These are phyloP conservation scores for Schwanniomyces etchellsii DNA, from an alignment of 1,139 yeast genomes.

Conservation along the genomic window DNA sequence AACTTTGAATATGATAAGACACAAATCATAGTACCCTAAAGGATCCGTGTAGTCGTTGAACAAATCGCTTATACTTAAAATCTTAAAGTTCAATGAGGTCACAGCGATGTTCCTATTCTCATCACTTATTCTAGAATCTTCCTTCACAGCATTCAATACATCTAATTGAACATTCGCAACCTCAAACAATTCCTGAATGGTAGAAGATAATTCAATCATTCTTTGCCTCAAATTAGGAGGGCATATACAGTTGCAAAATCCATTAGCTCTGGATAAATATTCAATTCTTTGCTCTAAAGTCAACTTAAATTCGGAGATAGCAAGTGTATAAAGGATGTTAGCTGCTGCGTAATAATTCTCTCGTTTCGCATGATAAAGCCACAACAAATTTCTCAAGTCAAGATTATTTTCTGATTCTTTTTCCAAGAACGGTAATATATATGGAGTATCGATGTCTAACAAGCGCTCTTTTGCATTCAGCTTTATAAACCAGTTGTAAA, in stretches of 20 bases:
- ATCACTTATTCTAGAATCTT: slow-evolving; percentile 53
- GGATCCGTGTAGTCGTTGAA: slow-evolving; percentile 88
- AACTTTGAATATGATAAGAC: slow-evolving; percentile 70
- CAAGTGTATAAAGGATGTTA: slow-evolving; percentile 65
- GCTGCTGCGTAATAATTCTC: slow-evolving; percentile 82
- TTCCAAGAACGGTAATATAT: slow-evolving; percentile 68
- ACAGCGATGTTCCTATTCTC: slow-evolving; percentile 45
- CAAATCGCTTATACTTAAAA: slow-evolving; percentile 69
- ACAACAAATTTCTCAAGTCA: slow-evolving; percentile 72
- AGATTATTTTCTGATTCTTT: slow-evolving; percentile 65
- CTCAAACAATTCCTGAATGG: slow-evolving; percentile 76
- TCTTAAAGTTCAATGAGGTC: slow-evolving; percentile 53
- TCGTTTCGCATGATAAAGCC: slow-evolving; percentile 85
- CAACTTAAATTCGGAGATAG: slow-evolving; percentile 69
- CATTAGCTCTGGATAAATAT: slow-evolving; percentile 85
- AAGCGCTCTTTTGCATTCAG: slow-evolving; percentile 76
- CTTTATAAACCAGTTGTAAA: slow-evolving; percentile 87
- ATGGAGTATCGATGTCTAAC: slow-evolving; percentile 77
- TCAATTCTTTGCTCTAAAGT: slow-evolving; percentile 74
- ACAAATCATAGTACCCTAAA: slow-evolving; percentile 77
- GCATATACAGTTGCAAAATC: slow-evolving; percentile 82
- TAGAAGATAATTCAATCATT: slow-evolving; percentile 63
- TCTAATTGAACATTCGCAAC: slow-evolving; percentile 90
- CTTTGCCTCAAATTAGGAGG: slow-evolving; percentile 74
- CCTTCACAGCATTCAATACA: slow-evolving; percentile 50